Evolutionary conservation across 1,284 basidiomycete species (phyloP), one percentile per base, ranked within the genome.

Genomic region (Ustilago loliicola): DNA sequence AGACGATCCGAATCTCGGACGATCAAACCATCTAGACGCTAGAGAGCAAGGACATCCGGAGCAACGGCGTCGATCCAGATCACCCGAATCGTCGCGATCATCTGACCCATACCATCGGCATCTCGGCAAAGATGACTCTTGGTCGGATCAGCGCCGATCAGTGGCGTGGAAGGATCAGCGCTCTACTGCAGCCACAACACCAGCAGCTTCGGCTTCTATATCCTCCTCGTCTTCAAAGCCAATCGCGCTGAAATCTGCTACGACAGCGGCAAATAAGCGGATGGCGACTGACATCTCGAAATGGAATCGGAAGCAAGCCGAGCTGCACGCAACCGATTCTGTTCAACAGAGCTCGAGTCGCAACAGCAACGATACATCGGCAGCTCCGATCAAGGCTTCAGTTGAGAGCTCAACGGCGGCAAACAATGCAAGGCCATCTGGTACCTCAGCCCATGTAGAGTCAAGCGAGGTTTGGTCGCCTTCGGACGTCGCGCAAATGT

Each of bases 261-360:
- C 55, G 1, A 69, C 62, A 34, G 74, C 74, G 11, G 30, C 66
- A 1, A 77, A 3, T 50, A 72, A 72, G 36, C 65, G 72, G 13
- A 47, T 71, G 25, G 76, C 68, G 17, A 58, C 42, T 6, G 60
- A 78, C 55, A 78, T 78, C 25, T 64, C 72, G 0, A 64, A 61
- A 30, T 78, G 76, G 76, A 78, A 74, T 54, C 67, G 57, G 38
- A 78, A 71, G 52, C 76, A 72, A n/a, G 62, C 59, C 38, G 71
- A 78, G 34, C 32, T 78, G 48, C 75, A 73, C n/a, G 55, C 60
- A 19, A 51, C 10, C 29, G 55, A 55, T 23, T 2, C 17, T 13
- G 8, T 17, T 47, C 21, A 50, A 17, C 25, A 17, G 25, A 50
- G 8, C 48, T 27, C 25, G 3, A 3, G 27, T 40, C 21, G 25